Base-by-base conservation (phyloP, 352 stramenopile genomes). In the Pythium vanterpoolii region DNA sequence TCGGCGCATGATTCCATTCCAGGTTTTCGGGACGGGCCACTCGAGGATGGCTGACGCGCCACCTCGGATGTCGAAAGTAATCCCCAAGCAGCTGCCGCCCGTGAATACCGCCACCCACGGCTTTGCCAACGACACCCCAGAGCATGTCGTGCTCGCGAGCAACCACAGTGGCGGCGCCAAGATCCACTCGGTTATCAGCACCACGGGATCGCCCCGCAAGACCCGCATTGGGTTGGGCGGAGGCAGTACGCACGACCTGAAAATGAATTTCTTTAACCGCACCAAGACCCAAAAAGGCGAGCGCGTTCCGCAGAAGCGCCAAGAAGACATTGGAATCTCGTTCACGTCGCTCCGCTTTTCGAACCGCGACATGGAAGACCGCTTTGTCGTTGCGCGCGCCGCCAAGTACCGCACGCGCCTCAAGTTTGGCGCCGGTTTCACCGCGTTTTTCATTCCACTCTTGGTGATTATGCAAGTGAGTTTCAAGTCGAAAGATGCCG, bases 391-490 rank as follows among this genome's bases (percentile, higher is more conserved):
- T 14, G 63, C 77, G 24, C 71, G 81, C 0, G 71, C 64, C 33
- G 53, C 58, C 21, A 94, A 94, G 65, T 94, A 91, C 61, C 81
- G 83, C 49, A 89, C 75, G 19, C 77, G 82, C 5, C 61, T 92
- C 26, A 84, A 81, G 31, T 90, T 91, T 53, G 84, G 80, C 3
- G 79, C 80, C 10, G 79, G 70, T 0, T 89, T 92, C 58, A 92
- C 84, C 2, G 81, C 82, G 6, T 87, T 90, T 48, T 87, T 92
- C 64, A 94, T 94, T 48, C 78, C 84, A 60, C 67, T 94, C 49
- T 70, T 94, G 3, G 77, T 92, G n/a, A 77, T 94, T 62, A 90
- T 91, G 83, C 79, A 92, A 67, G 79, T 92, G 62, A 89, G 77
- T 23, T 88, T 92, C 65, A 91, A 94, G 68, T 64, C 69, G 16